Base-by-base conservation (phyloP, 148 eudicot species). In the Limonium bicolor region DNA sequence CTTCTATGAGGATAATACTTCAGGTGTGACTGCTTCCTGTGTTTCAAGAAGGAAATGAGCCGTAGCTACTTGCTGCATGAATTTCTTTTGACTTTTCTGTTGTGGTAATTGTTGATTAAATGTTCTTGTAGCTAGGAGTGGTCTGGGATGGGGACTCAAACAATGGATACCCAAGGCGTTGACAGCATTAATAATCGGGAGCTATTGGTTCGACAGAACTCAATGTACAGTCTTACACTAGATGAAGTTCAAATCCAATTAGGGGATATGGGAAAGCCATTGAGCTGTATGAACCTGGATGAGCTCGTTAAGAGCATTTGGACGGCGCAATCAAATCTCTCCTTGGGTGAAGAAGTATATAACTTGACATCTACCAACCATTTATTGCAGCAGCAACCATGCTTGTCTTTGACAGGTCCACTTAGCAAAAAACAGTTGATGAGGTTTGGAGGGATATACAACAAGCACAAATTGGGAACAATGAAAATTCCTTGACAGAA, bases 201-300 rank as follows among this genome's bases (percentile, higher is more conserved):
- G 15, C 41, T 71, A 16, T 52, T 66, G 38, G 39, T 46, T 29
- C 61, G 73, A 32, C 70, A 72, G 41, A 69, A 63, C 51, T 76
- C 83, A 11, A 58, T 67, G 75, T 76, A 61, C 53, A 58, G 62
- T 58, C 63, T 68, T 15, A 62, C 78, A 19, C 69, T 76, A 2
- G 54, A 60, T 20, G 74, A 76, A 48, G 66, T 76, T 9, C 51
- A 72, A 55, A 63, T 36, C 45, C 76, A 70, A 7, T 51, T 70
- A 20, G 74, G 74, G 7, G 60, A 62, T 18, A 57, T 72, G 21
- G 72, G 75, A 9, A 76, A 71, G 44, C 83, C 83, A 10, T 40
- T 72, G 15, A 63, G 72, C 7, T 68, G 67, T 46, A 61, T 76
- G 78, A 71, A 68, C 38, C 57, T 76, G 19, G 75, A 72, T 32